Evolutionary conservation across 1,284 basidiomycete species (phyloP).

Genomic region (Stygiomarasmius scandens): DNA sequence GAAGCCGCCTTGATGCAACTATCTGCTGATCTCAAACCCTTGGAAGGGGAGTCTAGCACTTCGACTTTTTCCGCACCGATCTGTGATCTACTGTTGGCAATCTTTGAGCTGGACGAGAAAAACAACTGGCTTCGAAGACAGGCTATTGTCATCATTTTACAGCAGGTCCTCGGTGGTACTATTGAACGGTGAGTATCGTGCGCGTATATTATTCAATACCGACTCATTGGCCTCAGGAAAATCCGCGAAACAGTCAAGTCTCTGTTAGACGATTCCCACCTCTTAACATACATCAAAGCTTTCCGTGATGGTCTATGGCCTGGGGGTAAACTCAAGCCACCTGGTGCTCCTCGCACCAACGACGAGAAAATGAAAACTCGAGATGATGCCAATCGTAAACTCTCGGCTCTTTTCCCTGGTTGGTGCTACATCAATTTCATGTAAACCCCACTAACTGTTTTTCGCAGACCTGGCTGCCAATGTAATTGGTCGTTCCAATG

Average conservation of each 20-base stretch:
- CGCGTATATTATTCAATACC: background rate
- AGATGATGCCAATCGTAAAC: conserved; percentile 85
- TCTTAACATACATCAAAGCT: conserved; percentile 66
- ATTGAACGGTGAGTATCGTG: conserved; percentile 77
- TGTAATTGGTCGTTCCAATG: conserved; percentile 94
- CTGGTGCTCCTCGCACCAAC: conserved; percentile 65
- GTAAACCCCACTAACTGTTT: no score
- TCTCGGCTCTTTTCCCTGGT: conserved; percentile 91
- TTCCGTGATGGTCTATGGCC: conserved; percentile 85
- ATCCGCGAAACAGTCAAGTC: conserved; percentile 77
- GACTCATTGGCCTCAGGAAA: conserved; percentile 58
- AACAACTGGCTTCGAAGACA: conserved; percentile 97
- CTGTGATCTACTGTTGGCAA: conserved; percentile 88
- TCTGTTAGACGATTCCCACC: conserved; percentile 64
- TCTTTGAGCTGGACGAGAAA: conserved; percentile 94
- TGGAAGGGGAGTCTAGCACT: conserved; percentile 85
- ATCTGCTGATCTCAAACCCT: conserved; percentile 72
- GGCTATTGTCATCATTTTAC: conserved; percentile 93
- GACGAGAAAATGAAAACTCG: conserved; percentile 81
- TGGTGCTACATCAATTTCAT: no score
- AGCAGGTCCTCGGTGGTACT: conserved; percentile 93
- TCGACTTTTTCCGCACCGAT: conserved; percentile 91
- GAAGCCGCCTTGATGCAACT: conserved; percentile 71
- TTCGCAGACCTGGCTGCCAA: conserved; percentile 86
- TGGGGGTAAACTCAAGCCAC: conserved; percentile 69